Percentiles rank a stretch among this genome's conserved stretches.
These are phyloP conservation scores for Xanthoconium purpureum DNA, from an alignment of 768 basidiomycete species.

Conservation along the genomic window DNA sequence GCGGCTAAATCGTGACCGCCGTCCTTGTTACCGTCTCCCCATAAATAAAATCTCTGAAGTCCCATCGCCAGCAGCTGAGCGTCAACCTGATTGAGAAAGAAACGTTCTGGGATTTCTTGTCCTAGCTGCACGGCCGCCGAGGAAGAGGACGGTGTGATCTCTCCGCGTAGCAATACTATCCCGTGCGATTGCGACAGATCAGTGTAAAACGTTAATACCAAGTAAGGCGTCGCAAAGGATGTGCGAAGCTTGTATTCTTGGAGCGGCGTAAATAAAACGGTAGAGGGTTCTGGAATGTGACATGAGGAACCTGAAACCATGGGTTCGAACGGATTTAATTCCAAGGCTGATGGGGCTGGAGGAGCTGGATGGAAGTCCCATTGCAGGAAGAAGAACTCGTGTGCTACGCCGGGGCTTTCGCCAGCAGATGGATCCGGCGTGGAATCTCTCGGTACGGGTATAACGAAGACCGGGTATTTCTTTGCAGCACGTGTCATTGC, in stretches of 20 bases:
- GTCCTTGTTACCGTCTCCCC: constrained; percentile 37
- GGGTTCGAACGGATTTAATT: constrained; percentile 44
- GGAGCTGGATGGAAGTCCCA: constrained; percentile 85
- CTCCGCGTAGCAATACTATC: constrained; percentile 84
- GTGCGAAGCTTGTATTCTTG: constrained; percentile 87
- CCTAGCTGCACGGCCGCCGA: constrained; percentile 36
- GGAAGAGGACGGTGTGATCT: constrained; percentile 72
- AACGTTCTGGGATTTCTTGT: constrained; percentile 31
- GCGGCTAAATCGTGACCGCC: not conserved
- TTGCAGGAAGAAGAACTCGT: constrained; percentile 84
- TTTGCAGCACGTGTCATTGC: constrained; percentile 63
- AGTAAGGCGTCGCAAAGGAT: constrained; percentile 85
- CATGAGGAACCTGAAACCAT: constrained; percentile 18
- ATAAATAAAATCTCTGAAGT: constrained; percentile 84
- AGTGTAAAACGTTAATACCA: constrained; percentile 89
- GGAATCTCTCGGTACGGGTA: constrained; percentile 68
- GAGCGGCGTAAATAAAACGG: constrained; percentile 88
- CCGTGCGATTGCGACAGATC: constrained; percentile 80
- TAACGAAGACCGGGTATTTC: constrained; percentile 73
- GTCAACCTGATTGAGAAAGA: constrained; percentile 72
- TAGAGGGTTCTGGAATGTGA: constrained; percentile 56
- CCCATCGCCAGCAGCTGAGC: constrained; percentile 80
- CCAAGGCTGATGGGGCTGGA: constrained; percentile 46
- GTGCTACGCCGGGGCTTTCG: constrained; percentile 40
- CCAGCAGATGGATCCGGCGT: constrained; percentile 24